Conservation (phyloP, 495 filamentous ascomycete species). For the Patellaria atrata region DNA sequence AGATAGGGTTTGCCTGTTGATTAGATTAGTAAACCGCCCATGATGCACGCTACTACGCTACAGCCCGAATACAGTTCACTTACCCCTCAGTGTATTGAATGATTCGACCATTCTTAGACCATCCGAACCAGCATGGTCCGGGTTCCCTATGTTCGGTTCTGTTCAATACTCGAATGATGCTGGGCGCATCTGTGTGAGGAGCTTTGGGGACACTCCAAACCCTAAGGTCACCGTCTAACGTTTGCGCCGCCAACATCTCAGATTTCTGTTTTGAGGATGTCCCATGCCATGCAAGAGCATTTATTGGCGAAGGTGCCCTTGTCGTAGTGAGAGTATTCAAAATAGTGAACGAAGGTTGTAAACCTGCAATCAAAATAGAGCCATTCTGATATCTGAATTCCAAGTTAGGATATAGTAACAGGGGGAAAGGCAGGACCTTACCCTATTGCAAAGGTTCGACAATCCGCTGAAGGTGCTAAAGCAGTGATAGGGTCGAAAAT, state of each 20-base stretch:
- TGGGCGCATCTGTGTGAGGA: slow-evolving; percentile 51
- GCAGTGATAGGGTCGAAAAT: slow-evolving; percentile 90
- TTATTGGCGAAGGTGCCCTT: slow-evolving; percentile 72
- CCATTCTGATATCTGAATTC: slow-evolving; percentile 74
- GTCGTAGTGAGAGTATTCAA: slow-evolving; percentile 79
- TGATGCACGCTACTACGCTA: slow-evolving; percentile 14
- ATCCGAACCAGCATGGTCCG: slow-evolving; percentile 89
- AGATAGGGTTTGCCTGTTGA: slow-evolving; percentile 65
- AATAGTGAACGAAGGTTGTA: slow-evolving; percentile 89
- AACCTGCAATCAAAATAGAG: slow-evolving; percentile 75
- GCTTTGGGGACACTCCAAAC: slow-evolving; percentile 96
- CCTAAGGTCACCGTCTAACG: slow-evolving; percentile 77
- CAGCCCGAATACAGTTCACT: slow-evolving; percentile 25
- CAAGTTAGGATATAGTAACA: slow-evolving; percentile 8
- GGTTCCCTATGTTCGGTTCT: slow-evolving; percentile 54
- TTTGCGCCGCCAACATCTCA: slow-evolving; percentile 93
- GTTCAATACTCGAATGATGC: slow-evolving; percentile 78
- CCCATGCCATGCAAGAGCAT: slow-evolving; percentile 89
- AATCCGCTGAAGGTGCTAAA: slow-evolving; percentile 80
- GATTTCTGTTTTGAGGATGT: slow-evolving; percentile 95
- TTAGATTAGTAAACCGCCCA: slow-evolving; percentile 12
- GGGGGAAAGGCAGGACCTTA: slow-evolving; percentile 30
- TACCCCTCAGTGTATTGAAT: slow-evolving; percentile 88
- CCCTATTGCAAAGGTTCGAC: slow-evolving; percentile 94
- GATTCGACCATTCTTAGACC: slow-evolving; percentile 95